Conservation (phyloP, 1,284 basidiomycete species). For the Fomes fomentarius region DNA sequence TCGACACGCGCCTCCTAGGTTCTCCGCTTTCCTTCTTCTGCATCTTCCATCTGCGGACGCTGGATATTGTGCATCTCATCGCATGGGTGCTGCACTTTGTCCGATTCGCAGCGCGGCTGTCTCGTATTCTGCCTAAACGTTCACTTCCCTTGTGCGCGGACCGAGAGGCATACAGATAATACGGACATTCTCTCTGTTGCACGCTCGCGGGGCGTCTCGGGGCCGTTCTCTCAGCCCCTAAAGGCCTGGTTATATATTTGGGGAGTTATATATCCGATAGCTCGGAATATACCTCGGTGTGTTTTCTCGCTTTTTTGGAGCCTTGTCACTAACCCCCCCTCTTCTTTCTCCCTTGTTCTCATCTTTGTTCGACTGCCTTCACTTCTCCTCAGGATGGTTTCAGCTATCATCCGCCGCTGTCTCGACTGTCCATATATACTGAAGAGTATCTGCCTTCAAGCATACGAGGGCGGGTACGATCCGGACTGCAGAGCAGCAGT, state of each 20-base stretch:
- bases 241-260: not conserved
- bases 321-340: not conserved
- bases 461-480: conserved; percentile 23
- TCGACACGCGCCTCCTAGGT: too few species aligned
- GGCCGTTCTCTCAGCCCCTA: conserved; percentile 1
- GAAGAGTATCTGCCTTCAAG: conserved; percentile 21
- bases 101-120: conserved; percentile 2
- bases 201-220: conserved; percentile 16
- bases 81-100: not conserved
- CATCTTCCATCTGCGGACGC: conserved; percentile 2
- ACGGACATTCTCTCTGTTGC: too few species aligned
- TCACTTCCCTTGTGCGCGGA: too few species aligned
- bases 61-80: too few species aligned
- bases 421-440: conserved; percentile 11
- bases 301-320: not conserved
- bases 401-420: conserved; percentile 9
- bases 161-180: too few species aligned
- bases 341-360: not conserved
- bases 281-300: conserved; percentile 1
- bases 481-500: conserved; percentile 18
- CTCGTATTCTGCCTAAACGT: conserved; percentile 1
- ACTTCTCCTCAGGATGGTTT: not conserved
- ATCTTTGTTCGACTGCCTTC: not conserved
- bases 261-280: not conserved
- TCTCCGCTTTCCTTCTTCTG: conserved; percentile 18